These are phyloP conservation scores for Micromonas pusilla DNA, from an alignment of 139 green algal genomes.

Conservation along the genomic window DNA sequence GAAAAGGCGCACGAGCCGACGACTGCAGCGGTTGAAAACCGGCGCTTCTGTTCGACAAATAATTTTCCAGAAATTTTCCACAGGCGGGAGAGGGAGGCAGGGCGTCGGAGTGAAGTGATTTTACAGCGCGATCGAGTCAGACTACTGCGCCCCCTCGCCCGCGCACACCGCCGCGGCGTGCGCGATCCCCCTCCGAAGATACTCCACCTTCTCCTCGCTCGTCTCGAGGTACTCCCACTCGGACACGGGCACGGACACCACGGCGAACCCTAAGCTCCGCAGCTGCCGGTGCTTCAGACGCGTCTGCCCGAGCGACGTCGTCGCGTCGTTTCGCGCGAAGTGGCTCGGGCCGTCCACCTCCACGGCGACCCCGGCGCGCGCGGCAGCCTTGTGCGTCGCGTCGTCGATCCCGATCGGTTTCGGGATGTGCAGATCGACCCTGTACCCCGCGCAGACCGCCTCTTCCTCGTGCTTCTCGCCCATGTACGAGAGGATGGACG, in stretches of 20 bases:
- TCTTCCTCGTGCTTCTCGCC: slow-evolving; percentile 28
- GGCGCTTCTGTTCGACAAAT: too few relatives aligned
- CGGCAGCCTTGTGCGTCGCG: too few relatives aligned
- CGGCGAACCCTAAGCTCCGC: background rate
- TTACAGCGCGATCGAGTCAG: too few relatives aligned
- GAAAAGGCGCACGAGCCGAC: too few relatives aligned
- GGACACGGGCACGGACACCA: slow-evolving; percentile 21
- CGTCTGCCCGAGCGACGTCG: slow-evolving; percentile 3
- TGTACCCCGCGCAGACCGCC: background rate
- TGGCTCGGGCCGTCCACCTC: slow-evolving; percentile 35
- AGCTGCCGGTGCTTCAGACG: slow-evolving; percentile 23
- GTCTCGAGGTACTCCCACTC: slow-evolving; percentile 14
- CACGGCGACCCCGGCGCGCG: slow-evolving; percentile 15
- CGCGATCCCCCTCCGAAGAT: background rate
- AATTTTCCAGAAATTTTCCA: too few relatives aligned
- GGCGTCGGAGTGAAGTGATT: too few relatives aligned
- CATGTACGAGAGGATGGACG: slow-evolving; percentile 21
- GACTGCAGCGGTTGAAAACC: too few relatives aligned
- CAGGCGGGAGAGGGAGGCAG: too few relatives aligned
- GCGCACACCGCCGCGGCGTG: too few relatives aligned
- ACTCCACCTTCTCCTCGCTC: slow-evolving; percentile 9
- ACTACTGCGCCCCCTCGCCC: too few relatives aligned
- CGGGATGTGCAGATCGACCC: background rate
- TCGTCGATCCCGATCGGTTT: background rate
- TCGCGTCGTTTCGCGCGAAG: slow-evolving; percentile 24